Percentiles rank a stretch among this genome's conserved stretches.
phyloP scores from a whole-genome alignment of 1,284 basidiomycete genomes.

The Xerocomus nothofagi region DNA sequence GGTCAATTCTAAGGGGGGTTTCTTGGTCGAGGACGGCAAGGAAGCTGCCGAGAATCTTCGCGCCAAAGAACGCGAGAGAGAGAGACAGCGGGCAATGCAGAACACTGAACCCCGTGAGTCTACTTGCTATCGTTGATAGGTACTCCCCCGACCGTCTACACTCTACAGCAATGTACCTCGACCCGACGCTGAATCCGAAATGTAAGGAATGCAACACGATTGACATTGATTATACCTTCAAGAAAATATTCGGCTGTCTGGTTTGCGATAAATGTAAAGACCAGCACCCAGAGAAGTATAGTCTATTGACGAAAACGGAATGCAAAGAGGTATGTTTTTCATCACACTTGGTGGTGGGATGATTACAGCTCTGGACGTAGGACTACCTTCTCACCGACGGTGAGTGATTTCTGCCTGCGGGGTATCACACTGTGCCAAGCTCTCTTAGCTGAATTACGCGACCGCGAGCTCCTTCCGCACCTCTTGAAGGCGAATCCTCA shows the following conservation, averaged over 20 bases:
- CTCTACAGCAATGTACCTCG: conserved; percentile 61
- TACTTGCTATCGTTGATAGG: not conserved
- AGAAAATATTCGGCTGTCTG: conserved; percentile 77
- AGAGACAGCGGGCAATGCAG: conserved; percentile 67
- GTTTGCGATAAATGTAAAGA: conserved; percentile 93
- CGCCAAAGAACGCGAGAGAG: conserved; percentile 75
- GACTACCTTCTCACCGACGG: conserved; percentile 91
- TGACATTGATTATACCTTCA: conserved; percentile 82
- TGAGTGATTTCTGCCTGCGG: conserved; percentile 37
- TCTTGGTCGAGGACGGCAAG: conserved; percentile 81
- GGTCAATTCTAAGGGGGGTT: conserved; percentile 93
- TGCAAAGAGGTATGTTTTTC: conserved; percentile 78
- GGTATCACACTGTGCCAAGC: conserved; percentile 1
- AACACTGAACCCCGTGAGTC: conserved; percentile 69
- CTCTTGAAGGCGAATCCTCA: conserved; percentile 96
- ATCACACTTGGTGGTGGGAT: not conserved
- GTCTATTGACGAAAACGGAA: conserved; percentile 96
- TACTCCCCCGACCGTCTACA: conserved; percentile 27
- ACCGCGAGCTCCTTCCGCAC: conserved; percentile 91
- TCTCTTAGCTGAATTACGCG: conserved; percentile 80
- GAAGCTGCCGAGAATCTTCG: conserved; percentile 66
- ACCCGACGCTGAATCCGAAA: conserved; percentile 71
- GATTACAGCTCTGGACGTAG: conserved; percentile 39
- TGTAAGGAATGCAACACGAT: conserved; percentile 82
- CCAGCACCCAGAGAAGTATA: conserved; percentile 88